phyloP scores from a whole-genome alignment of 225 moss, liverwort and hornwort species.

The Polytrichum formosum region DNA sequence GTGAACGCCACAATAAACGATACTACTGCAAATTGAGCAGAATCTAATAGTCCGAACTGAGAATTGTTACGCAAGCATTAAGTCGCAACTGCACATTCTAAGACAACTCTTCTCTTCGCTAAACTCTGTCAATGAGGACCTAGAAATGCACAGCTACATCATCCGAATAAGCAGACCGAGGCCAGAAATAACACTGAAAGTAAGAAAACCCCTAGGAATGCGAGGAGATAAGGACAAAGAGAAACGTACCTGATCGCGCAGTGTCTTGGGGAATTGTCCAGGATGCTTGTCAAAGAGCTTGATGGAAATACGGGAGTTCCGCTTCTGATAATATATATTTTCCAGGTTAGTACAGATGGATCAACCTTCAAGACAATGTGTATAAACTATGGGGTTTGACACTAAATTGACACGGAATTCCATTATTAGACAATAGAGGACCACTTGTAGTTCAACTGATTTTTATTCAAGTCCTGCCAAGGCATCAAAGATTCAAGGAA shows the following conservation, averaged over 20 bases:
- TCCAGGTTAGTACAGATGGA: neutral
- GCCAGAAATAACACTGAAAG: neutral
- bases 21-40: too few relatives aligned
- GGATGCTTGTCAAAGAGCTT: slow-evolving; percentile 90
- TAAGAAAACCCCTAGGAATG: too few relatives aligned
- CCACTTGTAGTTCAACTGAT: neutral
- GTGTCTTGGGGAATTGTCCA: slow-evolving; percentile 70
- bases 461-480: neutral
- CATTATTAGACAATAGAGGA: neutral
- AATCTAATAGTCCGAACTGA: too few relatives aligned
- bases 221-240: neutral
- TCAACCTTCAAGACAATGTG: neutral
- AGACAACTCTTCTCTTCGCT: too few relatives aligned
- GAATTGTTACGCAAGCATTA: too few relatives aligned
- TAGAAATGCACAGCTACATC: too few relatives aligned
- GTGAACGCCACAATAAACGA: too few relatives aligned
- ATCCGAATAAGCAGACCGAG: neutral
- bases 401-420: too few relatives aligned
- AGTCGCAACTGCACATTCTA: too few relatives aligned
- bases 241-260: slow-evolving; percentile 67
- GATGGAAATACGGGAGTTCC: slow-evolving; percentile 70
- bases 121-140: too few relatives aligned
- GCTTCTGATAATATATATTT: slow-evolving; percentile 36
- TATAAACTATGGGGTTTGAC: neutral
- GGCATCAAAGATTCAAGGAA: neutral